Conservation (phyloP, 108 stramenopile species). For the Poteriospumella lacustris region DNA sequence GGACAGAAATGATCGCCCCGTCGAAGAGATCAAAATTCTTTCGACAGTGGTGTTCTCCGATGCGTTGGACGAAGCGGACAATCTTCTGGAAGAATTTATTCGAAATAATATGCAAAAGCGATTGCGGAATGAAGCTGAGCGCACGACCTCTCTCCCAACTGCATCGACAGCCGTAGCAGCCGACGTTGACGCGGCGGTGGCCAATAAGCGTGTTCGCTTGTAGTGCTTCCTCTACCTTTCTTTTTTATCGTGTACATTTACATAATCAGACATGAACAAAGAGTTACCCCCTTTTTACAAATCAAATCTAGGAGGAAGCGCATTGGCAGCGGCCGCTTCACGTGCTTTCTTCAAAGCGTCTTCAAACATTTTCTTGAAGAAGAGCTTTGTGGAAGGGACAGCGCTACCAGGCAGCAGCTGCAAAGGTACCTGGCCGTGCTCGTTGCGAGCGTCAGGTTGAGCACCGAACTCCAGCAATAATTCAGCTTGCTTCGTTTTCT, state of each 20-base stretch:
- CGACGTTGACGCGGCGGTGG: too few relatives aligned
- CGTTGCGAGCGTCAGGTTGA: neutral
- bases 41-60: neutral
- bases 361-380: slow-evolving; percentile 27
- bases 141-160: too few relatives aligned
- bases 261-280: too few relatives aligned
- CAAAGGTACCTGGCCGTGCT: neutral
- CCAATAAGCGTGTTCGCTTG: too few relatives aligned
- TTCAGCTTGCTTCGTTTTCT: slow-evolving; percentile 25
- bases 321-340: too few relatives aligned
- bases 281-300: too few relatives aligned
- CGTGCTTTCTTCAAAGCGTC: neutral
- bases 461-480: slow-evolving; percentile 25
- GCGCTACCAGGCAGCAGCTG: slow-evolving; percentile 15
- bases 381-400: slow-evolving; percentile 5
- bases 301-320: too few relatives aligned
- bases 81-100: slow-evolving; percentile 11
- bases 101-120: neutral
- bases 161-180: too few relatives aligned
- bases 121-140: neutral
- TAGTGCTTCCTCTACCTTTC: too few relatives aligned
- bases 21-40: neutral
- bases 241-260: too few relatives aligned
- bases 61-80: slow-evolving; percentile 13
- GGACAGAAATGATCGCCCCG: neutral